These are phyloP conservation scores for Ascosphaera aggregata DNA, from an alignment of 2,329 filamentous ascomycete genomes.

Conservation along the genomic window DNA sequence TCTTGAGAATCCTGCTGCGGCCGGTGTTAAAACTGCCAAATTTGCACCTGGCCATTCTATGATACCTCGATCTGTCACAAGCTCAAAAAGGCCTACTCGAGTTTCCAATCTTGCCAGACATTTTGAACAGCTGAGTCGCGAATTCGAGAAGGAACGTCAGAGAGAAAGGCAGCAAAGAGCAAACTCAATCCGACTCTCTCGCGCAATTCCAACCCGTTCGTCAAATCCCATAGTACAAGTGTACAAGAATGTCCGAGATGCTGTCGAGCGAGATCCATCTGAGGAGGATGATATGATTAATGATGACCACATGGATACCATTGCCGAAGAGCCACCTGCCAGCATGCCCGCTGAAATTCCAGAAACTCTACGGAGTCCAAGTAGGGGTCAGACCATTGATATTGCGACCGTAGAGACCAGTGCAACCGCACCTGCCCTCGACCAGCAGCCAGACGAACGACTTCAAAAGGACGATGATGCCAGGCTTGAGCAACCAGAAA, in stretches of 20 bases:
- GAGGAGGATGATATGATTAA: conserved; percentile 33
- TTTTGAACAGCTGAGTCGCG: conserved; percentile 87
- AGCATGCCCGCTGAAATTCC: neutral
- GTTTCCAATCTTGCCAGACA: conserved; percentile 87
- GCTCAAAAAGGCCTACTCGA: conserved; percentile 45
- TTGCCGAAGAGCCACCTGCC: conserved; percentile 6
- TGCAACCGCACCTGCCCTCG: too few species aligned
- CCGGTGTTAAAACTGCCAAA: conserved; percentile 28
- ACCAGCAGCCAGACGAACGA: too few species aligned
- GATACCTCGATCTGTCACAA: conserved; percentile 65
- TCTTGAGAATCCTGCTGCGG: conserved; percentile 6
- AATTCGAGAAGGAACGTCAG: conserved; percentile 86
- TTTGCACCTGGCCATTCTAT: conserved; percentile 35
- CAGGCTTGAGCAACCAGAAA: conserved; percentile 35
- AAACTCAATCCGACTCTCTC: conserved; percentile 50
- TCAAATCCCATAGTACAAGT: conserved; percentile 95
- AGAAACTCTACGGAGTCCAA: neutral
- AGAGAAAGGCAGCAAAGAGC: conserved; percentile 57
- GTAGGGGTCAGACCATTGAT: conserved; percentile 8
- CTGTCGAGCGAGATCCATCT: conserved; percentile 51
- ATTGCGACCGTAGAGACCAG: conserved; percentile 14
- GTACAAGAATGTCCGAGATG: conserved; percentile 81
- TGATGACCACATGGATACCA: conserved; percentile 1
- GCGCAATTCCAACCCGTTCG: conserved; percentile 70
- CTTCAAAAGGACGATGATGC: too few species aligned